These are phyloP conservation scores for Candida odintsovae DNA, from an alignment of 805 yeast genomes.

Conservation along the genomic window DNA sequence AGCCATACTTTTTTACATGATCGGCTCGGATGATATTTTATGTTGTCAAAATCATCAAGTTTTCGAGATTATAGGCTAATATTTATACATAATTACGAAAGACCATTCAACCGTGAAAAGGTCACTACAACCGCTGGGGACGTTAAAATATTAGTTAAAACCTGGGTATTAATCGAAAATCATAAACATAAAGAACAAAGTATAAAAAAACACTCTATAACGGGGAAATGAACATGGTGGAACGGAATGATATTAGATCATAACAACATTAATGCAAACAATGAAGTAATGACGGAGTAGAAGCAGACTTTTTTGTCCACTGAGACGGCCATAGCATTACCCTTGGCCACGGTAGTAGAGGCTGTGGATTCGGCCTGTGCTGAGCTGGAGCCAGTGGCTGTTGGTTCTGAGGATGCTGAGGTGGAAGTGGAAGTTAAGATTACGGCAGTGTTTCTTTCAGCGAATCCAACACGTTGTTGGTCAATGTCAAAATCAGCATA, in stretches of 20 bases:
- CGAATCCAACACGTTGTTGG: conserved; percentile 46
- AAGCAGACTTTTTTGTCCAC: background rate
- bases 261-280: background rate
- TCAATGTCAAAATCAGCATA: conserved; percentile 55
- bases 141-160: no score
- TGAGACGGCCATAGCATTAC: background rate
- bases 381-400: background rate
- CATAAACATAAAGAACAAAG: background rate
- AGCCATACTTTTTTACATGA: background rate
- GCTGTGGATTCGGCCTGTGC: background rate
- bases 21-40: background rate
- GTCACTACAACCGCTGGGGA: no score
- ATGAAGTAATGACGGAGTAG: background rate
- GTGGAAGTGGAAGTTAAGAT: conserved; percentile 19
- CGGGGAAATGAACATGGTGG: background rate
- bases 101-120: no score
- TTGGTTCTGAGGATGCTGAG: background rate
- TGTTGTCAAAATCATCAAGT: no score
- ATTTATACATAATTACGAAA: no score
- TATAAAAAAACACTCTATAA: background rate
- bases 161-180: no score
- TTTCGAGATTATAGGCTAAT: no score
- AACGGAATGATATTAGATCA: background rate
- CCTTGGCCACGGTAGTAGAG: background rate
- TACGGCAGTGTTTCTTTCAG: conserved; percentile 32